Evolutionary conservation across 2,329 filamentous ascomycete species (phyloP), one percentile per base, ranked within the genome.

Genomic region (Scedosporium boydii): DNA sequence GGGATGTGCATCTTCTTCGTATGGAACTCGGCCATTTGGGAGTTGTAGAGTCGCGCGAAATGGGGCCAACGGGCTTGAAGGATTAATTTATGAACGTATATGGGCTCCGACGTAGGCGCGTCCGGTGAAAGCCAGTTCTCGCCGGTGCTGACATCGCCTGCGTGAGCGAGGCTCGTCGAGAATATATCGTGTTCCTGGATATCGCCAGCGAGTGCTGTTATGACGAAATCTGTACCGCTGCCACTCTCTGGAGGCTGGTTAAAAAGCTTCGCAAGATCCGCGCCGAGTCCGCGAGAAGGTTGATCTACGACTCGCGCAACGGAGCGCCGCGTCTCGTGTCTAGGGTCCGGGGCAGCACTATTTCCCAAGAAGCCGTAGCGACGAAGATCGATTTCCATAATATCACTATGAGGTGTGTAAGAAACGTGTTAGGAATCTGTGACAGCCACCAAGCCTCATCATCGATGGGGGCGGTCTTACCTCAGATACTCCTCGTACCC

Each of bases 1-100:
- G 95, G 93, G 55, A 99, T 96, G 75, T 99, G 93, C 89, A 99
- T 95, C 74, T 90, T 92, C 70, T 95, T 95, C 16, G 91, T 95
- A 72, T 99, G 95, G 70, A 96, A 99, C 73, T 99, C 95, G 12
- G 90, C 87, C 95, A 99, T 99, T 71, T 97, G 92, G 4, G 93
- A 87, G 60, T 89, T 88, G 78, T 96, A 98, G 2, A 99, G 80
- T 16, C 95, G 88, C 48, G 89, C 87, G 76, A 99, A 99, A 74
- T 99, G 95, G 29, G 95, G 93, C 95, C 95, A 99, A 60, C 95
- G 89, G 21, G 95, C 89, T 73, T 96, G 91, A 7, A 99, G 82
- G 61, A 99, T 97, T 62, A 99, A 87, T 65, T 91, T 91, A 74
- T 99, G 95, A 3, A 98, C 93, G 71, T 98, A 89, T 60, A 99